These are phyloP conservation scores for Sordariomycetes sp. DNA, from an alignment of 2,329 filamentous ascomycete species.

Conservation along the genomic window DNA sequence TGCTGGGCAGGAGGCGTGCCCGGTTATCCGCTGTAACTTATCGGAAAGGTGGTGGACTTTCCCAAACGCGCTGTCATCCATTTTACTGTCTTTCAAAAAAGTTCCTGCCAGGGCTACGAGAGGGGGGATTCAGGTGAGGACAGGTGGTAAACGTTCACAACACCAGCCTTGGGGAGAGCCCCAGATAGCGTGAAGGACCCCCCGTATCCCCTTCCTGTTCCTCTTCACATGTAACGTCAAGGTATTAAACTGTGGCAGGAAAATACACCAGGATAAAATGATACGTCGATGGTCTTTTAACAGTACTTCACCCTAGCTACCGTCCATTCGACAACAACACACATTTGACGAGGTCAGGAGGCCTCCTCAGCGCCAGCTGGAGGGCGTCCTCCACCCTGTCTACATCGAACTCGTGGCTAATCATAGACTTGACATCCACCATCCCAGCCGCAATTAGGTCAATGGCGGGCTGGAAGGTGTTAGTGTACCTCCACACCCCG, in stretches of 20 bases:
- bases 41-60: background rate
- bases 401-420: background rate
- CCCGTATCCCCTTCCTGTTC: too few relatives aligned
- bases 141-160: too few relatives aligned
- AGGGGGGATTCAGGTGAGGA: too few relatives aligned
- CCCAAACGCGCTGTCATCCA: background rate
- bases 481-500: conserved; percentile 5
- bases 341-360: background rate
- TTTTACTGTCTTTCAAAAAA: background rate
- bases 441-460: background rate
- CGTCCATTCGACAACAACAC: background rate
- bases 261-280: too few relatives aligned
- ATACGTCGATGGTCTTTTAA: too few relatives aligned
- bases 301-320: too few relatives aligned
- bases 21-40: background rate
- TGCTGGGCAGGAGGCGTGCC: background rate
- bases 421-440: background rate
- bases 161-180: too few relatives aligned
- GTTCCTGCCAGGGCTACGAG: too few relatives aligned
- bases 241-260: too few relatives aligned
- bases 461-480: conserved; percentile 8
- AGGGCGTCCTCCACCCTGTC: background rate
- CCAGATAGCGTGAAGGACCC: too few relatives aligned
- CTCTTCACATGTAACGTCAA: too few relatives aligned
- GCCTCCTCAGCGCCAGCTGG: background rate